Percentiles rank a stretch among this genome's conserved stretches.
phyloP scores from a whole-genome alignment of 306 rosid genomes.

The Cicer pinnatifidum region DNA sequence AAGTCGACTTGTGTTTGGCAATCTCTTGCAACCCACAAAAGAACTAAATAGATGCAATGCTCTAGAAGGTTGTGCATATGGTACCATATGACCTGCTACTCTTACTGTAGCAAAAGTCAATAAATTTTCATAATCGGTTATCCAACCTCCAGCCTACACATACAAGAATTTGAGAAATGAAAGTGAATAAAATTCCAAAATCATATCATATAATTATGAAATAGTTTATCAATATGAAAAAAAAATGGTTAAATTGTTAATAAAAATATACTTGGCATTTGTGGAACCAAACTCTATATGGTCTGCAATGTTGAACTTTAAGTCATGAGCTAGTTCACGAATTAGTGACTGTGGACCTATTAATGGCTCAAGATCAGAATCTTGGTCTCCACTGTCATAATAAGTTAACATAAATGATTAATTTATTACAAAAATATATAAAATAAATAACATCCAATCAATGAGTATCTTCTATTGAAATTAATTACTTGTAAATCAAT shows the following conservation, averaged over 20 bases:
- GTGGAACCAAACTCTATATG: slow-evolving; percentile 88
- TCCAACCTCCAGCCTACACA: slow-evolving; percentile 79
- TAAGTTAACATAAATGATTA: background rate
- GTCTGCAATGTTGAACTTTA: slow-evolving; percentile 62
- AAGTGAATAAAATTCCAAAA: slow-evolving; percentile 12
- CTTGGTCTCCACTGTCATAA: slow-evolving; percentile 79
- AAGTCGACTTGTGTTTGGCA: slow-evolving; percentile 66
- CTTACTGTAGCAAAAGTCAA: slow-evolving; percentile 80
- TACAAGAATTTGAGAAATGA: background rate
- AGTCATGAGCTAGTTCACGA: slow-evolving; percentile 77
- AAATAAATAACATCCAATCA: slow-evolving; percentile 1
- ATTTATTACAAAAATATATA: background rate
- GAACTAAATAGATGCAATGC: slow-evolving; percentile 73
- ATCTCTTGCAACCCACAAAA: slow-evolving; percentile 61
- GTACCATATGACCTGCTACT: slow-evolving; percentile 92
- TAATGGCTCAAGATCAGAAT: slow-evolving; percentile 71
- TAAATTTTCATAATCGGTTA: slow-evolving; percentile 74
- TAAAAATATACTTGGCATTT: slow-evolving; percentile 65
- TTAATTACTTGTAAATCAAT: slow-evolving; percentile 84
- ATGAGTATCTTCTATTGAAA: slow-evolving; percentile 7
- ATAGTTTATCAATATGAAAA: background rate
- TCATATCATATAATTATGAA: background rate
- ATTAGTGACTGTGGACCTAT: slow-evolving; percentile 74
- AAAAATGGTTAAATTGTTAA: background rate
- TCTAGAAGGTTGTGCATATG: slow-evolving; percentile 86